phyloP scores from a whole-genome alignment of 2,329 filamentous ascomycete genomes.

The Aspergillus puulaauensis region DNA sequence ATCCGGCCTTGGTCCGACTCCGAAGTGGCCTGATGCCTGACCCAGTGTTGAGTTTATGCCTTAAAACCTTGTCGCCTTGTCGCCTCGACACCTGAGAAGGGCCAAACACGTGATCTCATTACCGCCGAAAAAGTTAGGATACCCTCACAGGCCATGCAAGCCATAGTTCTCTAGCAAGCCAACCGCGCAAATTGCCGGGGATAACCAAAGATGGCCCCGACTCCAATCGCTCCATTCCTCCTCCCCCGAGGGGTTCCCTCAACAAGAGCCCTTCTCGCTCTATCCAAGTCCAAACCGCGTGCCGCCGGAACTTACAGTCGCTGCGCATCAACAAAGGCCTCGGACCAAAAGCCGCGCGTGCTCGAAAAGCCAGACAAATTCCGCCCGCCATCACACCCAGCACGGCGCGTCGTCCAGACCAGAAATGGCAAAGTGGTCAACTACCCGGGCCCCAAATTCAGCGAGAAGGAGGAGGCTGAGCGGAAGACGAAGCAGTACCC shows the following conservation, averaged over 20 bases:
- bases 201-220: background rate
- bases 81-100: background rate
- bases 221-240: conserved; percentile 64
- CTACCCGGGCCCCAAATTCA: conserved; percentile 71
- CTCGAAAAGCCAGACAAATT: conserved; percentile 88
- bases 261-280: conserved; percentile 28
- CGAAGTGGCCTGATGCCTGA: conserved; percentile 18
- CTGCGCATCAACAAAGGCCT: conserved; percentile 20
- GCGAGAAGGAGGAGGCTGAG: conserved; percentile 62
- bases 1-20: conserved; percentile 8
- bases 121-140: background rate
- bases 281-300: conserved; percentile 20
- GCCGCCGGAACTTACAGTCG: conserved; percentile 17
- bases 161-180: background rate
- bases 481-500: conserved; percentile 77
- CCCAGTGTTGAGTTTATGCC: too few species aligned
- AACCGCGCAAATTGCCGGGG: background rate
- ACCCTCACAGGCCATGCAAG: background rate
- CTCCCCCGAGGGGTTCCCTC: conserved; percentile 56
- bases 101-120: background rate
- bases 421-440: conserved; percentile 42
- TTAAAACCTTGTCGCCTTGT: too few species aligned
- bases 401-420: conserved; percentile 60
- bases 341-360: conserved; percentile 58
- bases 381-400: conserved; percentile 85